Conservation (phyloP, 306 rosid species). For the Cicer yamashitae region DNA sequence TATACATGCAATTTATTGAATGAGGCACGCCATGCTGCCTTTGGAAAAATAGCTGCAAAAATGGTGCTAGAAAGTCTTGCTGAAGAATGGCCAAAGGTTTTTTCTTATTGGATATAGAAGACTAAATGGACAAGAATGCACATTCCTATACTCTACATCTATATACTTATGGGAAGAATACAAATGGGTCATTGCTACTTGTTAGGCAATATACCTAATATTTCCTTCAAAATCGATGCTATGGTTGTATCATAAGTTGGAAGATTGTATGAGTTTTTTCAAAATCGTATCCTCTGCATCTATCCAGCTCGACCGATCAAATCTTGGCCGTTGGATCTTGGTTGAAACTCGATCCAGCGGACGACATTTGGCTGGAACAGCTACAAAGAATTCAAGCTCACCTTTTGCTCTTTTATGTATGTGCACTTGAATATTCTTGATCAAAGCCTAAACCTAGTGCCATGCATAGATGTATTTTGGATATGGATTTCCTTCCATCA, state of each 20-base stretch:
- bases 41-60: constrained; percentile 77
- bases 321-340: too few relatives aligned
- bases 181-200: too few relatives aligned
- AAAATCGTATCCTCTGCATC: too few relatives aligned
- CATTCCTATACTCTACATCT: constrained; percentile 2
- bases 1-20: constrained; percentile 77
- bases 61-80: constrained; percentile 60
- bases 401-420: neutral
- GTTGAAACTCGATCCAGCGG: too few relatives aligned
- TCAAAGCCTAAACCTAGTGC: neutral
- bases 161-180: too few relatives aligned
- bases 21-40: constrained; percentile 76
- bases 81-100: constrained; percentile 71
- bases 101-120: constrained; percentile 9
- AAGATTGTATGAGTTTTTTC: too few relatives aligned
- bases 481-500: neutral
- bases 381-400: too few relatives aligned
- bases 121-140: neutral
- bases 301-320: too few relatives aligned
- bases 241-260: too few relatives aligned
- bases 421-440: neutral
- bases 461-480: neutral
- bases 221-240: too few relatives aligned
- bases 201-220: too few relatives aligned
- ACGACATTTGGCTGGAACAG: too few relatives aligned